These are phyloP conservation scores for Elongisporangium prolatum DNA, from an alignment of 352 stramenopile genomes.

Conservation along the genomic window DNA sequence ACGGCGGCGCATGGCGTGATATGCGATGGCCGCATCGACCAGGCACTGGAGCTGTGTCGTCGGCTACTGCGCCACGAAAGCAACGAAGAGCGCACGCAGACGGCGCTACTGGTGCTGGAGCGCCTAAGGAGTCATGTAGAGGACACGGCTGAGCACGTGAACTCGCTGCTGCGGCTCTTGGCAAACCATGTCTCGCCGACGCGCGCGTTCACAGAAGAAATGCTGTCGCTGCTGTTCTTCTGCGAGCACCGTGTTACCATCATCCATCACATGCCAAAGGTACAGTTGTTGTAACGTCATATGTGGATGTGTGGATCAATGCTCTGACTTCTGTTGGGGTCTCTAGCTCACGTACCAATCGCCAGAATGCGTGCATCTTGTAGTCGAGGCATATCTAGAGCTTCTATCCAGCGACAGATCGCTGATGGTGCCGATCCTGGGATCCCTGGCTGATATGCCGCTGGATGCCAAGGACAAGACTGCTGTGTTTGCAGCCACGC, in stretches of 20 bases:
- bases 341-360: conserved; percentile 84
- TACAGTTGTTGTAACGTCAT: conserved; percentile 4
- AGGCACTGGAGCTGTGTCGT: conserved; percentile 43
- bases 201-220: conserved; percentile 65
- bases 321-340: too few relatives aligned
- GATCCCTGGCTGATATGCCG: conserved; percentile 71
- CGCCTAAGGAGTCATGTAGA: conserved; percentile 41
- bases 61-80: conserved; percentile 49
- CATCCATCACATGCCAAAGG: conserved; percentile 79
- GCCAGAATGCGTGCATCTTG: conserved; percentile 68
- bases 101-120: conserved; percentile 61
- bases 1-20: conserved; percentile 25
- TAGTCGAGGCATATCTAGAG: conserved; percentile 70
- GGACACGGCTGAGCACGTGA: conserved; percentile 64
- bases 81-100: conserved; percentile 32
- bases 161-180: conserved; percentile 68
- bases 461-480: conserved; percentile 61
- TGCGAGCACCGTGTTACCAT: conserved; percentile 69
- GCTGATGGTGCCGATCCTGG: conserved; percentile 76
- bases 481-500: conserved; percentile 46
- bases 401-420: conserved; percentile 67
- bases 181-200: conserved; percentile 70
- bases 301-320: neutral
- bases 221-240: conserved; percentile 66
- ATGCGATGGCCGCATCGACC: conserved; percentile 33